Percentiles rank a stretch among this genome's conserved stretches.
Evolutionary conservation across 257 asterid genomes (phyloP).

Genomic region (Fraxinus anomala): DNA sequence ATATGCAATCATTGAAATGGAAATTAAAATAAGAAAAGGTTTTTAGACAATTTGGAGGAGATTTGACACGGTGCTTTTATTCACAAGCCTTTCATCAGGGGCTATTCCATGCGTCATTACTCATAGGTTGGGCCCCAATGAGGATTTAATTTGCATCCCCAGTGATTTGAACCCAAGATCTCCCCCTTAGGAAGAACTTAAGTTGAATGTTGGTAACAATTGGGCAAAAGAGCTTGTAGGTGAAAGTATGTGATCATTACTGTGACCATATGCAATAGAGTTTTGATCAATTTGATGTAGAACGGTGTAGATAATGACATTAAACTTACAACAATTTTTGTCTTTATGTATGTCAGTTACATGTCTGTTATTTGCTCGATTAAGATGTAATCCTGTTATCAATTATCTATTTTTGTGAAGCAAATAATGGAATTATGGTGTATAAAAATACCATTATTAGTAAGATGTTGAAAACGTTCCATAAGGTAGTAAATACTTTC

Average conservation of each 20-base stretch:
- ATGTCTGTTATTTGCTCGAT: background rate
- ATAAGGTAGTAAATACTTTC: background rate
- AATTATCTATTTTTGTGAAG: background rate
- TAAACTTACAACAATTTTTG: background rate
- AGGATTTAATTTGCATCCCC: background rate
- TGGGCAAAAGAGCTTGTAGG: background rate
- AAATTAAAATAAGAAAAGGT: background rate
- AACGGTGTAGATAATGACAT: background rate
- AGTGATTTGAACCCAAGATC: background rate
- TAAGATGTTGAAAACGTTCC: background rate
- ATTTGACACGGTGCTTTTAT: background rate
- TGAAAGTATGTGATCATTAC: background rate
- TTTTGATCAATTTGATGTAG: constrained; percentile 6
- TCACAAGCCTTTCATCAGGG: background rate
- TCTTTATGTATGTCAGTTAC: background rate
- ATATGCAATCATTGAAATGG: background rate
- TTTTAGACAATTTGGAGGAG: background rate
- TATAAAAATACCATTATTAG: background rate
- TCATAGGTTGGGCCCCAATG: background rate
- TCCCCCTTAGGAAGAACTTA: background rate
- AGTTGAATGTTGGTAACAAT: background rate
- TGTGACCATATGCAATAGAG: background rate
- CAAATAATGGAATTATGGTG: background rate
- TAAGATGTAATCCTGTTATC: background rate
- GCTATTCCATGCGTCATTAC: background rate